Percentiles rank a stretch among this genome's conserved stretches.
These are phyloP conservation scores for Pisolithus sp. DNA, from an alignment of 768 basidiomycete species.

Conservation along the genomic window DNA sequence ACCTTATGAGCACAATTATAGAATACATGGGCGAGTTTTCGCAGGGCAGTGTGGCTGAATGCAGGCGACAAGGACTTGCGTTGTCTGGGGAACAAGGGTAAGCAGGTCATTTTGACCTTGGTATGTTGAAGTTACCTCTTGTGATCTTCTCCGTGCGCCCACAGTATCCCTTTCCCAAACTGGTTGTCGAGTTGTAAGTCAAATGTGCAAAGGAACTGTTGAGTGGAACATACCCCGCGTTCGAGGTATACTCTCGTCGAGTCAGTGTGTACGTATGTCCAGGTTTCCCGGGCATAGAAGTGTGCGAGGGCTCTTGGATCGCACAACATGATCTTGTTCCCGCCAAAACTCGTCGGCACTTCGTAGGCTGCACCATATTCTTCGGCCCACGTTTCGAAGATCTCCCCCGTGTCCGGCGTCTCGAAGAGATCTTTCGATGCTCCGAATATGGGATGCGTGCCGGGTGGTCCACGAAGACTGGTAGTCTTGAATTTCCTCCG, in stretches of 20 bases:
- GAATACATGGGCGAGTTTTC: slow-evolving; percentile 17
- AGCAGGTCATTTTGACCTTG: no score
- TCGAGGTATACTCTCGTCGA: no score
- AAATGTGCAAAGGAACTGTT: no score
- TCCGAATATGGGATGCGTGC: no score
- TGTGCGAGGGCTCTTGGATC: slow-evolving; percentile 29
- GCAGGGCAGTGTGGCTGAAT: slow-evolving; percentile 19
- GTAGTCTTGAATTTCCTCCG: no score
- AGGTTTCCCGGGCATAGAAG: no score
- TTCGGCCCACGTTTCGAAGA: slow-evolving; percentile 39
- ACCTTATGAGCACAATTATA: slow-evolving; percentile 23
- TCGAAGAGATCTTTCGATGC: no score
- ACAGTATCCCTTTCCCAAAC: slow-evolving; percentile 33
- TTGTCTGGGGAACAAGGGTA: slow-evolving; percentile 8
- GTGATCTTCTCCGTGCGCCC: slow-evolving; percentile 34
- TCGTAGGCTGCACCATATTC: slow-evolving; percentile 40
- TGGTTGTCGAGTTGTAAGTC: slow-evolving; percentile 6
- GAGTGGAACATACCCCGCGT: no score
- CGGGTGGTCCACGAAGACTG: no score
- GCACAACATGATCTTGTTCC: slow-evolving; percentile 29
- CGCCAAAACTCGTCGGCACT: slow-evolving; percentile 33
- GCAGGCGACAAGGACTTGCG: slow-evolving; percentile 12
- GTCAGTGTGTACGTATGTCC: no score
- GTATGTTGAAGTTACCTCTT: no score
- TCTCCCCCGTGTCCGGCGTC: no score